Conservation (phyloP, 768 basidiomycete genomes). For the Lanmaoa rubissima region DNA sequence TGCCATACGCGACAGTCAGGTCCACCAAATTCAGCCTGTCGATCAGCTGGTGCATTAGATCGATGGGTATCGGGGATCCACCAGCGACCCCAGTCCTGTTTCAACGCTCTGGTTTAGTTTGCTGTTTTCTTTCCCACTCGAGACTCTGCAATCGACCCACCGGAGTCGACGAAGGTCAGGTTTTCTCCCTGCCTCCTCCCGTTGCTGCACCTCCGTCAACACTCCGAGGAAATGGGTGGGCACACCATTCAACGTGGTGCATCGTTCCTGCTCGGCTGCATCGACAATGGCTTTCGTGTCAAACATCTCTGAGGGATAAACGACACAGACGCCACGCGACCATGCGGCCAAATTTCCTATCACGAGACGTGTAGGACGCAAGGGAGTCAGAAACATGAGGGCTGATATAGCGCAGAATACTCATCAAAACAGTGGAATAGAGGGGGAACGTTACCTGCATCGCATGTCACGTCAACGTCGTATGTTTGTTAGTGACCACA, state of each 20-base stretch:
- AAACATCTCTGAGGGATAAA: slow-evolving; percentile 70
- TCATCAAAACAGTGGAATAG: slow-evolving; percentile 90
- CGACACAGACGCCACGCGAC: slow-evolving; percentile 68
- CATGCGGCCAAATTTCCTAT: slow-evolving; percentile 79
- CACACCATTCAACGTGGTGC: slow-evolving; percentile 81
- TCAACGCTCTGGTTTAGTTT: neutral
- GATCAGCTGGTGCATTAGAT: slow-evolving; percentile 74
- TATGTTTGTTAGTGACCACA: neutral
- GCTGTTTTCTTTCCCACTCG: neutral
- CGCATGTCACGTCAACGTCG: slow-evolving; percentile 1
- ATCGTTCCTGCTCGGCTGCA: slow-evolving; percentile 62
- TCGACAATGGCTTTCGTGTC: slow-evolving; percentile 68
- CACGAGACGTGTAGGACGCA: slow-evolving; percentile 57
- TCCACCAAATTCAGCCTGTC: slow-evolving; percentile 63
- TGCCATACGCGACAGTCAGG: slow-evolving; percentile 79
- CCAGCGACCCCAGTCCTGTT: slow-evolving; percentile 79
- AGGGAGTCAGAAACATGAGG: slow-evolving; percentile 11
- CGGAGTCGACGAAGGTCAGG: slow-evolving; percentile 53
- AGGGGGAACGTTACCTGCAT: slow-evolving; percentile 75
- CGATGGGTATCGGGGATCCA: slow-evolving; percentile 75
- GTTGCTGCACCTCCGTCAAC: slow-evolving; percentile 60
- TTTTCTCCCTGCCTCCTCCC: slow-evolving; percentile 43
- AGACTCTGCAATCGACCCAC: slow-evolving; percentile 32
- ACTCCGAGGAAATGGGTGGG: slow-evolving; percentile 84
- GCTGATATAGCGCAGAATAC: slow-evolving; percentile 33